Evolutionary conservation across 2,329 filamentous ascomycete genomes (phyloP).

Genomic region (Beauveria brongniartii): DNA sequence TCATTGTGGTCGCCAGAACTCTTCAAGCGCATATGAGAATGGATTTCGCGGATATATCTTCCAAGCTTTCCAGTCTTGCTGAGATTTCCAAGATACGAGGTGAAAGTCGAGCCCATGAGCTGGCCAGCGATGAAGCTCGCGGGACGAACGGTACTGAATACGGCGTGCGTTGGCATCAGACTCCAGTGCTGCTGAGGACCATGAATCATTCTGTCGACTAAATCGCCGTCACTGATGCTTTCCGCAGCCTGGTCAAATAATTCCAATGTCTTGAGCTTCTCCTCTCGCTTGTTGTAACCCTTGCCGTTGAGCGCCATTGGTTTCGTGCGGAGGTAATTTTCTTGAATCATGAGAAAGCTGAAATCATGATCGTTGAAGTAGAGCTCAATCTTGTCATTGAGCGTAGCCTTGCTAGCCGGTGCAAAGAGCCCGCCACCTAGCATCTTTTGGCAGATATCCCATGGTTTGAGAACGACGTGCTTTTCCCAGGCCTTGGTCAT

Average conservation of each 20-base stretch:
- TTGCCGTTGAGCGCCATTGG: constrained; percentile 55
- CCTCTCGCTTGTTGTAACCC: constrained; percentile 54
- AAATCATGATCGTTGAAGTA: constrained; percentile 99
- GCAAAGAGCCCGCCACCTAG: constrained; percentile 81
- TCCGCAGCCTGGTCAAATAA: constrained; percentile 81
- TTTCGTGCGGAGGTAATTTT: constrained; percentile 86
- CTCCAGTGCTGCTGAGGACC: constrained; percentile 98
- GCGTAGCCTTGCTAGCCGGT: constrained; percentile 69
- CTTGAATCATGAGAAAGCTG: constrained; percentile 94
- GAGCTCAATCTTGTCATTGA: constrained; percentile 97
- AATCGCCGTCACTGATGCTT: constrained; percentile 93
- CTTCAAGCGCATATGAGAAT: constrained; percentile 90
- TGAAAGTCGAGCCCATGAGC: constrained; percentile 68
- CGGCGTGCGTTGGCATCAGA: constrained; percentile 90
- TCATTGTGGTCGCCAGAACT: constrained; percentile 89
- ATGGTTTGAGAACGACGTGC: constrained; percentile 90
- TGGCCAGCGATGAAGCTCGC: constrained; percentile 80
- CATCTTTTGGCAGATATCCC: constrained; percentile 95
- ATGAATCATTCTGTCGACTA: constrained; percentile 97
- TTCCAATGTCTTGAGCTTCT: constrained; percentile 75
- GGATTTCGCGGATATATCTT: constrained; percentile 84
- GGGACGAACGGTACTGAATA: constrained; percentile 90
- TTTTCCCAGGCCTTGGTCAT: constrained; percentile 99
- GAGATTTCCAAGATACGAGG: constrained; percentile 90
- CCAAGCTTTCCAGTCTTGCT: constrained; percentile 74